These are phyloP conservation scores for Inonotus obliquus DNA, from an alignment of 1,284 basidiomycete species.

Conservation along the genomic window DNA sequence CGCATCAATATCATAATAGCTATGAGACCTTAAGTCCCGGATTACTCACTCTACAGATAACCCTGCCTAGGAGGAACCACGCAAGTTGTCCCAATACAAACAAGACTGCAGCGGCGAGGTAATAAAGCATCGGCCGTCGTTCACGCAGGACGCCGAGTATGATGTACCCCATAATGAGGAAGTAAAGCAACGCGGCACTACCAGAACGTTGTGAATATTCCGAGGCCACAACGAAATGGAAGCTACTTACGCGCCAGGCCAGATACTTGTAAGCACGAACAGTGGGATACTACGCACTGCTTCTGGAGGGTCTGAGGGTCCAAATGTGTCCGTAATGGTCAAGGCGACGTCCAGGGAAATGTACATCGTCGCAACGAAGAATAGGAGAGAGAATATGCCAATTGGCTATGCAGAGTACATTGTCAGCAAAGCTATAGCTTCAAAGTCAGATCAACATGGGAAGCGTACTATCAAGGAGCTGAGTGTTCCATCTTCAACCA, in stretches of 20 bases:
- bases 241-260: constrained; percentile 70
- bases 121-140: constrained; percentile 66
- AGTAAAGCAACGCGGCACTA: constrained; percentile 60
- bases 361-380: constrained; percentile 71
- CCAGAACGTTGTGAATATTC: background rate
- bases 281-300: constrained; percentile 60
- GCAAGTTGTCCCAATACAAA: constrained; percentile 75
- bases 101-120: constrained; percentile 56
- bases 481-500: constrained; percentile 79
- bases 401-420: constrained; percentile 49
- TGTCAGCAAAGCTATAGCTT: background rate
- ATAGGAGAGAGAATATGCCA: constrained; percentile 48
- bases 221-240: background rate
- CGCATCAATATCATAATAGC: constrained; percentile 8
- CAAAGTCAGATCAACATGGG: background rate
- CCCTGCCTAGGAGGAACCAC: constrained; percentile 71
- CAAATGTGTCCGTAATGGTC: constrained; percentile 55
- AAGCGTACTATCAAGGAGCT: constrained; percentile 60
- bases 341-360: constrained; percentile 76
- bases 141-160: constrained; percentile 69
- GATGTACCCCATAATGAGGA: constrained; percentile 71
- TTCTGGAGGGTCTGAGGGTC: constrained; percentile 50
- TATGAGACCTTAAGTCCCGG: constrained; percentile 1
- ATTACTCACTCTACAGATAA: constrained; percentile 68
- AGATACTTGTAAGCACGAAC: constrained; percentile 77